A percentile compares a stretch with the other conserved stretches of the same genome.
phyloP scores from a whole-genome alignment of 176 grass and related monocot genomes.

The Eleusine coracana region DNA sequence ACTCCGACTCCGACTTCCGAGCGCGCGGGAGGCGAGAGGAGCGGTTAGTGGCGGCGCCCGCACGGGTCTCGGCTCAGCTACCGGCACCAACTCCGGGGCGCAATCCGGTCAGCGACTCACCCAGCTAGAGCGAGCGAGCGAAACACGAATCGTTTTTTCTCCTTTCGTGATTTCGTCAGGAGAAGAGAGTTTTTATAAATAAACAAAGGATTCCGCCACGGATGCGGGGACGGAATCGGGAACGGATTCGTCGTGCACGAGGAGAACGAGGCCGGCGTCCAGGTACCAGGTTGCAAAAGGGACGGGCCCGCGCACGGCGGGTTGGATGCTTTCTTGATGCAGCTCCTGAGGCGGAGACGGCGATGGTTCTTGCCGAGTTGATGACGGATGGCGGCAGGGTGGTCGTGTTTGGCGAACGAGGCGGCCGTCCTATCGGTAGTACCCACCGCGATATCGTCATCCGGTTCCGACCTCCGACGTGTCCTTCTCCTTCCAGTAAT shows the following conservation, averaged over 20 bases:
- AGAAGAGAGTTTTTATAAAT: too few species aligned
- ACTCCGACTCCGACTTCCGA: not conserved
- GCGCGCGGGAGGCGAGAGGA: not conserved
- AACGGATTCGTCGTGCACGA: not conserved
- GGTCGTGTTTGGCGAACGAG: conserved; percentile 25
- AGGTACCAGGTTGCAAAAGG: not conserved
- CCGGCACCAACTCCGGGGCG: conserved; percentile 38
- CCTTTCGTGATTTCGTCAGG: not conserved
- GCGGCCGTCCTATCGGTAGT: not conserved
- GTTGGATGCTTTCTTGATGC: not conserved
- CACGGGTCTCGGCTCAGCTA: conserved; percentile 30
- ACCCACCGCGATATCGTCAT: not conserved
- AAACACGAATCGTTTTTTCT: not conserved
- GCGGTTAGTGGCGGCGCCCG: conserved; percentile 37
- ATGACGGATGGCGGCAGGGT: not conserved
- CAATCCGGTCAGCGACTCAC: conserved; percentile 1
- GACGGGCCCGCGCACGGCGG: not conserved
- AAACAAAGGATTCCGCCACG: not conserved
- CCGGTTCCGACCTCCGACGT: not conserved
- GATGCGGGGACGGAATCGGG: not conserved
- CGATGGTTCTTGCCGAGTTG: not conserved
- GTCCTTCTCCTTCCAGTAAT: not conserved
- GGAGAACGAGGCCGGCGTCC: not conserved
- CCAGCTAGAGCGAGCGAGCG: not conserved
- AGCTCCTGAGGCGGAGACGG: not conserved